Evolutionary conservation across 140 eudicot species (phyloP).

Genomic region (Flaveria floridana): DNA sequence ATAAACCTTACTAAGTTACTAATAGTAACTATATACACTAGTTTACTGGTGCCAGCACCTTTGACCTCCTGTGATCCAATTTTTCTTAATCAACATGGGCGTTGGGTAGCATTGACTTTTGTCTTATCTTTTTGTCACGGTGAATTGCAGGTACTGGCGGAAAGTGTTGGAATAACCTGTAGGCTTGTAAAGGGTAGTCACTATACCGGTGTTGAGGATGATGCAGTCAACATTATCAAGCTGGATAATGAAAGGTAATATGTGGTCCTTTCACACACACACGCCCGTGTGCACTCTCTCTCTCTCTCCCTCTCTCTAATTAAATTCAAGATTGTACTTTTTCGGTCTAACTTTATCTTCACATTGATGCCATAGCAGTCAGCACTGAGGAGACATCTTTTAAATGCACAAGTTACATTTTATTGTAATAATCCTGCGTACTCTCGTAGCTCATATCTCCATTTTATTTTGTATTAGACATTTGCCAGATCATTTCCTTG

Average conservation of each 20-base stretch:
- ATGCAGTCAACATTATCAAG: slow-evolving; percentile 84
- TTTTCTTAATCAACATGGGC: slow-evolving; percentile 13
- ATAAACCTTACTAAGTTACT: not conserved
- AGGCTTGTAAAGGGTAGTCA: slow-evolving; percentile 92
- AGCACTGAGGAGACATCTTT: not conserved
- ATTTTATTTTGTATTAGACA: not conserved
- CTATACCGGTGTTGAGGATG: slow-evolving; percentile 94
- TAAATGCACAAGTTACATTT: not conserved
- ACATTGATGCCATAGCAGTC: slow-evolving; percentile 9
- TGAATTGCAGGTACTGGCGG: slow-evolving; percentile 79
- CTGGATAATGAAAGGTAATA: slow-evolving; percentile 73
- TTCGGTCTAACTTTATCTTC: slow-evolving; percentile 20
- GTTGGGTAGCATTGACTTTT: slow-evolving; percentile 25
- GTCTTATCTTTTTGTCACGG: slow-evolving; percentile 14
- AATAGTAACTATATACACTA: not conserved
- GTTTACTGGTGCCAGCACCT: slow-evolving; percentile 1
- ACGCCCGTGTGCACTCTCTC: not conserved
- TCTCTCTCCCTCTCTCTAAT: not conserved
- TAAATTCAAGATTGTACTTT: not conserved
- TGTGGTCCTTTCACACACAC: slow-evolving; percentile 8
- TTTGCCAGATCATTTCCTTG: slow-evolving; percentile 1
- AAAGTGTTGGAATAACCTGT: slow-evolving; percentile 77
- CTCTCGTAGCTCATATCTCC: not conserved
- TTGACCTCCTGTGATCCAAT: not conserved
- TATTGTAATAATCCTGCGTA: not conserved